Base-by-base conservation (phyloP, 1,284 basidiomycete species). In the Naganishia liquefaciens region DNA sequence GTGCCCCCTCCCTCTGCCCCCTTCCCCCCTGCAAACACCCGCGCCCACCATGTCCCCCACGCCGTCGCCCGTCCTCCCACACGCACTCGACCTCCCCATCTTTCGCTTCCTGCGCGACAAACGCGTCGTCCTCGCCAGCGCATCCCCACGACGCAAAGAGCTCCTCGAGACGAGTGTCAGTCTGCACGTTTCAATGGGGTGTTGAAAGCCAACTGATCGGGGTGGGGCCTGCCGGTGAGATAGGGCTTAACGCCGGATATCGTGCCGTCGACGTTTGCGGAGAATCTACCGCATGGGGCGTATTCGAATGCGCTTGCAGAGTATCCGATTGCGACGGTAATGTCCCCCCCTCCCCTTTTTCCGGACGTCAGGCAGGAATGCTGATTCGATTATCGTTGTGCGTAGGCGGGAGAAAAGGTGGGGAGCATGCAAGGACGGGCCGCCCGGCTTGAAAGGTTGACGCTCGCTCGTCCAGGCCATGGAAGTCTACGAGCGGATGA, bases 221-320 rank as follows among this genome's bases (percentile, higher is more conserved):
- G 62, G 55, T 9, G 23, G 23, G 62, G 55, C 50, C 54, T 46
- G 39, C 54, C 33, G 21, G 19, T 33, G 11, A n/a, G 54, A 43
- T 73, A 94, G 91, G 93, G 94, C 19, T 75, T 97, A 37, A 81
- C 84, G 51, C 92, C 93, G 1, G 91, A 96, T 75, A 84, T 96
- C 65, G 82, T 96, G 0, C 90, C 93, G 0, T 95, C 93, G 2
- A 89, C 84, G 0, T 98, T 98, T 70, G 84, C 85, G 43, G 95
- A 98, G 77, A 82, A 94, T 72, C 80, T 98, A 17, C 82, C 85
- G 0, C 81, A 89, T 54, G 79, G 80, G 21, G 83, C 84, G 2
- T 98, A 80, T 66, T 73, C 88, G 65, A 85, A 86, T 28, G 85
- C 90, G 68, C 83, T 90, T 19, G 90, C 91, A 66, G 92, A 96